Conservation (phyloP, 495 filamentous ascomycete species). For the Neurospora sp. region DNA sequence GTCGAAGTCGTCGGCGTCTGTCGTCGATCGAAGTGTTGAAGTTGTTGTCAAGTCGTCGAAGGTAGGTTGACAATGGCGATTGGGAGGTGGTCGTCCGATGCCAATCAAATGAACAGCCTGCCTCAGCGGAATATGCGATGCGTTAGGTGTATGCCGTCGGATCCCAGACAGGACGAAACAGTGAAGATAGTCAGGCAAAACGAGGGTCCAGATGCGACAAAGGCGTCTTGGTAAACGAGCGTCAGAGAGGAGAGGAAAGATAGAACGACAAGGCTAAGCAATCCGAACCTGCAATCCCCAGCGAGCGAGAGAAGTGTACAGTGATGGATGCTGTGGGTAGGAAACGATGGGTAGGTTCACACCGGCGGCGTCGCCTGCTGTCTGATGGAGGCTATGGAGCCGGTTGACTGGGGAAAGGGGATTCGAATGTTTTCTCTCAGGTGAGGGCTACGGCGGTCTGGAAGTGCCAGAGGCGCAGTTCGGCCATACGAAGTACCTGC, state of each 20-base stretch:
- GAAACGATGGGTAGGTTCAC: slow-evolving; percentile 9
- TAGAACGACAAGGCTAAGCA: slow-evolving; percentile 5
- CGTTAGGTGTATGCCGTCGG: background rate
- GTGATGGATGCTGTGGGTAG: background rate
- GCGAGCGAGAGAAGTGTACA: background rate
- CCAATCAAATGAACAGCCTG: background rate
- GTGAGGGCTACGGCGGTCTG: slow-evolving; percentile 15
- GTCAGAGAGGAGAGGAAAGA: slow-evolving; percentile 7
- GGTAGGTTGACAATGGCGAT: background rate
- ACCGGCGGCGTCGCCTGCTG: slow-evolving; percentile 6
- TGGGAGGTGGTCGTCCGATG: background rate
- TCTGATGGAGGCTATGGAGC: slow-evolving; percentile 2
- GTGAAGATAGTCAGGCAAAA: slow-evolving; percentile 11
- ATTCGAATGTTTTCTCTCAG: slow-evolving; percentile 16
- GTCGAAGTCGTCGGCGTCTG: background rate
- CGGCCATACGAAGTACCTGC: slow-evolving; percentile 2
- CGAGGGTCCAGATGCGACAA: slow-evolving; percentile 23
- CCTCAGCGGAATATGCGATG: background rate
- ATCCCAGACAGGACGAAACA: background rate
- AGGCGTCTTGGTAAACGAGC: slow-evolving; percentile 18
- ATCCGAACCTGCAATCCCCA: slow-evolving; percentile 8
- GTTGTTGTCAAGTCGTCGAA: background rate
- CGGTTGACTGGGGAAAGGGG: slow-evolving; percentile 14
- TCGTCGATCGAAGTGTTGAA: background rate
- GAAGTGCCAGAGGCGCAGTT: background rate